These are phyloP conservation scores for Talaromyces nanjingensis DNA, from an alignment of 495 filamentous ascomycete genomes.

Conservation along the genomic window DNA sequence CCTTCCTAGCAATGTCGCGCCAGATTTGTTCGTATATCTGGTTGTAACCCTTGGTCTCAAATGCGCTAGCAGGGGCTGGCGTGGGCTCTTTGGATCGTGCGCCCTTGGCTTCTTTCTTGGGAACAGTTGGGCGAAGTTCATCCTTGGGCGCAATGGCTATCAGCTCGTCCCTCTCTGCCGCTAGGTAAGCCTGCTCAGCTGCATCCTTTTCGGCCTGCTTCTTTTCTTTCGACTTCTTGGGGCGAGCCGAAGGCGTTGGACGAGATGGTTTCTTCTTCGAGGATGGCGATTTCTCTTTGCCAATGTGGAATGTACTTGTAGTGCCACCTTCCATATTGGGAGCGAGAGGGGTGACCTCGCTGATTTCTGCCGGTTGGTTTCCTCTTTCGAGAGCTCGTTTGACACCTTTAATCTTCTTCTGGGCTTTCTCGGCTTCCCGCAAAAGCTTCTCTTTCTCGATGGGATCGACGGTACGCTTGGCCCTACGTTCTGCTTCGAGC, in stretches of 20 bases:
- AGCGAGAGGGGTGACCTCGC: slow-evolving; percentile 66
- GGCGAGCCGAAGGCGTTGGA: slow-evolving; percentile 53
- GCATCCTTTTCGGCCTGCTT: slow-evolving; percentile 93
- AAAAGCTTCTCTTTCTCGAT: slow-evolving; percentile 69
- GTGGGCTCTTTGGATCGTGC: slow-evolving; percentile 54
- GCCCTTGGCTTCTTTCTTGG: slow-evolving; percentile 55
- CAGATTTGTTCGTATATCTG: slow-evolving; percentile 98
- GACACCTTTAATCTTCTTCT: slow-evolving; percentile 82
- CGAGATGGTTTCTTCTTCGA: slow-evolving; percentile 58
- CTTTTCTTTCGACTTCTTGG: slow-evolving; percentile 90
- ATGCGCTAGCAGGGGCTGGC: slow-evolving; percentile 45
- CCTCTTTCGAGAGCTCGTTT: slow-evolving; percentile 75
- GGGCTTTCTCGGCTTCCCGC: slow-evolving; percentile 72
- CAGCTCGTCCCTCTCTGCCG: slow-evolving; percentile 75
- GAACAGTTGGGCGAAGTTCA: slow-evolving; percentile 44
- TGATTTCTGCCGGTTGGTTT: slow-evolving; percentile 71
- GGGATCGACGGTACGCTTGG: slow-evolving; percentile 66
- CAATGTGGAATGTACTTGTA: slow-evolving; percentile 75
- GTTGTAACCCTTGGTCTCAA: slow-evolving; percentile 86
- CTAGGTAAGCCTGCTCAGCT: slow-evolving; percentile 81
- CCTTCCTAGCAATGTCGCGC: slow-evolving; percentile 88
- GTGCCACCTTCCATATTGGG: slow-evolving; percentile 82
- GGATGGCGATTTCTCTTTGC: slow-evolving; percentile 54
- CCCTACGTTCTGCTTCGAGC: slow-evolving; percentile 68
- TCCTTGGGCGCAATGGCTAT: slow-evolving; percentile 56